A percentile compares a stretch with the other conserved stretches of the same genome.
Evolutionary conservation across 2,329 filamentous ascomycete genomes (phyloP).

Genomic region (Diaporthe vaccinii): DNA sequence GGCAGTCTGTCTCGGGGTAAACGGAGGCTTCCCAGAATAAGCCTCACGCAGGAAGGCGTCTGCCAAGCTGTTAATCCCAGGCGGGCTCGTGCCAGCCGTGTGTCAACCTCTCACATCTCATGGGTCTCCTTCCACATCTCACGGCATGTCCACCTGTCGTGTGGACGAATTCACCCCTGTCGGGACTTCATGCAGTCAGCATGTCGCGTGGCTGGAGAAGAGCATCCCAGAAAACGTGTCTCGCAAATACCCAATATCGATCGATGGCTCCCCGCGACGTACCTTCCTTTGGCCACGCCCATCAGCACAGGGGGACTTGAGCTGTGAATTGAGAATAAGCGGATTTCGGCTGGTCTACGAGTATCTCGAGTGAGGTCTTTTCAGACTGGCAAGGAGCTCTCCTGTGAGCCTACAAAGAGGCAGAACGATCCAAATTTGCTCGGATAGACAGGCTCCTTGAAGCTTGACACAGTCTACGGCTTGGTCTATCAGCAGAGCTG

Average conservation of each 20-base stretch:
- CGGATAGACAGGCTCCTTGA: background rate
- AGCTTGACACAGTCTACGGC: background rate
- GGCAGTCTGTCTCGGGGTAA: background rate
- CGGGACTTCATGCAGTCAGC: conserved; percentile 19
- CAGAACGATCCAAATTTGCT: background rate
- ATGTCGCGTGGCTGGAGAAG: background rate
- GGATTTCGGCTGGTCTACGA: background rate
- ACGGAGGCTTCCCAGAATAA: background rate
- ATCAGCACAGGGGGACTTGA: background rate
- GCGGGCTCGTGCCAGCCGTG: background rate
- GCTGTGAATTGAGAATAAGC: background rate
- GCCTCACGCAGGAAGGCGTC: background rate
- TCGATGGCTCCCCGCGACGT: background rate
- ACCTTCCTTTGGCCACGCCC: background rate
- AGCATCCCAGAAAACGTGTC: background rate
- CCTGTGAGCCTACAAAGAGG: background rate
- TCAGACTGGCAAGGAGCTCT: background rate
- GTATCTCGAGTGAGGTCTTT: background rate
- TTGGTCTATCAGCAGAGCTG: background rate
- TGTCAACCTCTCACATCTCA: background rate
- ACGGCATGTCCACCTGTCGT: background rate
- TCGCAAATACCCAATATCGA: background rate
- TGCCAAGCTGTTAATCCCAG: background rate
- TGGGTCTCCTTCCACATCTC: background rate
- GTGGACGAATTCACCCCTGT: background rate